Conservation (phyloP, 2,329 filamentous ascomycete species). For the Paracamarosporium sp. region DNA sequence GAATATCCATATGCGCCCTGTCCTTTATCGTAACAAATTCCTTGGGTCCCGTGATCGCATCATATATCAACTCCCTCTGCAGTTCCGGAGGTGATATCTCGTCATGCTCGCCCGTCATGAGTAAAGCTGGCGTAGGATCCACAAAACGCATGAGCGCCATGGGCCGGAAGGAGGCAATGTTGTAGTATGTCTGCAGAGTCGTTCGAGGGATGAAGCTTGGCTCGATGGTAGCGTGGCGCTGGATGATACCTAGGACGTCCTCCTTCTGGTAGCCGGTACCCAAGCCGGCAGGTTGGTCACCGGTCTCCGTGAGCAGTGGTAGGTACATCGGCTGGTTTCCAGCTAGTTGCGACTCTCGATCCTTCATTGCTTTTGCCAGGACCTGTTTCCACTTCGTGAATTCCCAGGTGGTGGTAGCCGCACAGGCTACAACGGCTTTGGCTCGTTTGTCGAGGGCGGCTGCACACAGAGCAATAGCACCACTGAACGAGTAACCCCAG, state of each 20-base stretch:
- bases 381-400: slow-evolving; percentile 9
- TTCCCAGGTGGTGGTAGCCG: slow-evolving; percentile 12
- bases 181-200: slow-evolving; percentile 9
- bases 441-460: slow-evolving; percentile 43
- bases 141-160: slow-evolving; percentile 5
- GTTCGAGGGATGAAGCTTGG: slow-evolving; percentile 8
- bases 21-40: not conserved
- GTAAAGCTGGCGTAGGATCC: slow-evolving; percentile 4
- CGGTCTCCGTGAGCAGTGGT: slow-evolving; percentile 9
- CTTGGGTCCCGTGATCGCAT: slow-evolving; percentile 8
- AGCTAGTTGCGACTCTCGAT: slow-evolving; percentile 10
- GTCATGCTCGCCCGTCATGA: slow-evolving; percentile 6
- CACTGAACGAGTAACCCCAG: slow-evolving; percentile 49
- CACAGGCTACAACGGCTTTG: slow-evolving; percentile 26
- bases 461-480: slow-evolving; percentile 28
- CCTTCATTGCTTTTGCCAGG: slow-evolving; percentile 10
- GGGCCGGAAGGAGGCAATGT: slow-evolving; percentile 10
- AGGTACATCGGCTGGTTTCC: slow-evolving; percentile 9
- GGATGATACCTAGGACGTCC: slow-evolving; percentile 6
- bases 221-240: not conserved
- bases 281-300: slow-evolving; percentile 11
- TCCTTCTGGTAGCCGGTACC: slow-evolving; percentile 6
- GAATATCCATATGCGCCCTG: slow-evolving; percentile 12
- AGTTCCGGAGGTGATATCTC: slow-evolving; percentile 11
- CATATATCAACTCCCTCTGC: slow-evolving; percentile 10